Base-by-base conservation (phyloP, 805 yeast genomes). In the Hanseniaspora opuntiae region DNA sequence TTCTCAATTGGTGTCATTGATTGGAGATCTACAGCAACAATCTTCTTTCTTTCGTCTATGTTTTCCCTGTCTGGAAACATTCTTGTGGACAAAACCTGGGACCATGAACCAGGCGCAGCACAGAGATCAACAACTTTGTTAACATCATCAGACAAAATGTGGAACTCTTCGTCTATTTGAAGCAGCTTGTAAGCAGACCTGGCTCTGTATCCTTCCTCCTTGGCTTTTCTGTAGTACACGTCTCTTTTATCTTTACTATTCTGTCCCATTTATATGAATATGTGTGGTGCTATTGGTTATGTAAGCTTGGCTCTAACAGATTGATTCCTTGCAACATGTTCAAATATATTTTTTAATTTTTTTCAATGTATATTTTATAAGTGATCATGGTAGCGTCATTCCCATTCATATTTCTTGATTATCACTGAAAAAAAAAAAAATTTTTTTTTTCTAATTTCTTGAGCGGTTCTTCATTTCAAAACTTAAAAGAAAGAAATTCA, bases 101-200 rank as follows among this genome's bases (percentile, higher is more conserved):
- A 85, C 98, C 98, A 93, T 3, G 97, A 88, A 1, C 97, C 96
- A 0, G 97, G 97, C 4, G 97, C 98, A 37, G 98, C 98, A 74
- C 98, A 93, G 32, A 93, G 73, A 68, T 93, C 98, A 5, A 93
- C 98, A 4, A 93, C 97, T 60, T 96, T 72, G 44, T 73, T 74
- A 36, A 88, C 80, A 40, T 79, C 83, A 53, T 74, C 72, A 49
- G 79, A 74, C 54, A 93, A 78, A 37, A 88, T 76, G 57, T 84
- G 82, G 65, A 90, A 93, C 65, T 93, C 89, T 54, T 90, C 96
- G 62, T 93, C 84, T 47, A 93, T 70, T 65, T 93, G 98, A 3
- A 93, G 73, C 11, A 93, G 75, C 65, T 93, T 93, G 73, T 87
- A 93, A 0, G 98, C 98, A 0, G 97, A 88, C 42, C 98, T 74